Evolutionary conservation across 2,329 filamentous ascomycete species (phyloP).

Genomic region (Nothomitra cinnamomea): DNA sequence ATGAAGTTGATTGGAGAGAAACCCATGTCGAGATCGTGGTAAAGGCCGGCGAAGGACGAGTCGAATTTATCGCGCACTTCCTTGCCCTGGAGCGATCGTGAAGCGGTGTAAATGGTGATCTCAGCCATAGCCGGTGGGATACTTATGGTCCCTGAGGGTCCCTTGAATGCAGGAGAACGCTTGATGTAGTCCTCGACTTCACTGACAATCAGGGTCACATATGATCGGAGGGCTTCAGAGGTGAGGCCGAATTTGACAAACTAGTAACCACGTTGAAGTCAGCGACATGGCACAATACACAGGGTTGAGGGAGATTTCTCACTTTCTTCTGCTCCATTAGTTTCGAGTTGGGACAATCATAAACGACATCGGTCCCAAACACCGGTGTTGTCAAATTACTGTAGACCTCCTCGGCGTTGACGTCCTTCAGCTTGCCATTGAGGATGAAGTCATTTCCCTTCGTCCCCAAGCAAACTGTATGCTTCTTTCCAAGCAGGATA

Average conservation of each 20-base stretch:
- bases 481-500: conserved; percentile 32
- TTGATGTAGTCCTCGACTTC: conserved; percentile 34
- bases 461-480: conserved; percentile 32
- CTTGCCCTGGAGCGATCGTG: conserved; percentile 55
- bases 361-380: conserved; percentile 15
- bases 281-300: not conserved
- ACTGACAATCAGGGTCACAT: conserved; percentile 30
- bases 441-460: conserved; percentile 39
- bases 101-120: conserved; percentile 69
- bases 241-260: conserved; percentile 73
- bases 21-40: conserved; percentile 66
- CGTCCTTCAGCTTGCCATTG: conserved; percentile 35
- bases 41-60: conserved; percentile 54
- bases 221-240: conserved; percentile 48
- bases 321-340: conserved; percentile 18
- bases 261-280: conserved; percentile 20
- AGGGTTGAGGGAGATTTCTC: not conserved
- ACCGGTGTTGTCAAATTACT: conserved; percentile 22
- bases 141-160: conserved; percentile 41
- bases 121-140: conserved; percentile 53
- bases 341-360: conserved; percentile 16
- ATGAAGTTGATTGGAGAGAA: conserved; percentile 72
- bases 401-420: conserved; percentile 39
- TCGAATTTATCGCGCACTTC: conserved; percentile 58
- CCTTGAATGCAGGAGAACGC: conserved; percentile 38